phyloP scores from a whole-genome alignment of 78 protist species.

The Anaeramoeba ignava region DNA sequence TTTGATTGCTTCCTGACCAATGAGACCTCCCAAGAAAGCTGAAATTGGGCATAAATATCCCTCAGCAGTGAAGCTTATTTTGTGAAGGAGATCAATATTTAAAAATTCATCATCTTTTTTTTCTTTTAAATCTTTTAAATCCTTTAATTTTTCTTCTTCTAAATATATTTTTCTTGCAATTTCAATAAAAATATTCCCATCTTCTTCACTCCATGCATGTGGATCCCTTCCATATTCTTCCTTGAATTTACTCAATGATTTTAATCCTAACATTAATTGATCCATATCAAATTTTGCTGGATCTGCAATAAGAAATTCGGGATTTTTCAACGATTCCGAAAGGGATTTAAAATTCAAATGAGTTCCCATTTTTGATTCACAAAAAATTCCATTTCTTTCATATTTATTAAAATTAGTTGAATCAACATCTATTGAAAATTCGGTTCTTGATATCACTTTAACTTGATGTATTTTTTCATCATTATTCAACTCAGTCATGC shows the following conservation, averaged over 20 bases:
- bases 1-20: neutral
- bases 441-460: neutral
- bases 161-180: neutral
- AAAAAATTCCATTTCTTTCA: neutral
- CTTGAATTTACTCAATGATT: neutral
- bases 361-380: neutral
- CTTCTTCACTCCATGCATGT: neutral
- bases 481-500: neutral
- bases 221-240: neutral
- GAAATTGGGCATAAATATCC: neutral
- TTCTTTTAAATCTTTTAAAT: neutral
- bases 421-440: neutral
- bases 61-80: neutral
- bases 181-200: neutral
- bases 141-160: neutral
- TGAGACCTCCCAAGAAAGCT: neutral
- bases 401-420: neutral
- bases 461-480: neutral
- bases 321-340: neutral
- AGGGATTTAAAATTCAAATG: neutral
- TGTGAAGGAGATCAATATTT: neutral
- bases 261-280: neutral
- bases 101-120: too few relatives aligned
- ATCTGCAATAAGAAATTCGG: neutral
- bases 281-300: neutral